Conservation (phyloP, 2,329 filamentous ascomycete genomes). For the Fusarium brachygibbosum region DNA sequence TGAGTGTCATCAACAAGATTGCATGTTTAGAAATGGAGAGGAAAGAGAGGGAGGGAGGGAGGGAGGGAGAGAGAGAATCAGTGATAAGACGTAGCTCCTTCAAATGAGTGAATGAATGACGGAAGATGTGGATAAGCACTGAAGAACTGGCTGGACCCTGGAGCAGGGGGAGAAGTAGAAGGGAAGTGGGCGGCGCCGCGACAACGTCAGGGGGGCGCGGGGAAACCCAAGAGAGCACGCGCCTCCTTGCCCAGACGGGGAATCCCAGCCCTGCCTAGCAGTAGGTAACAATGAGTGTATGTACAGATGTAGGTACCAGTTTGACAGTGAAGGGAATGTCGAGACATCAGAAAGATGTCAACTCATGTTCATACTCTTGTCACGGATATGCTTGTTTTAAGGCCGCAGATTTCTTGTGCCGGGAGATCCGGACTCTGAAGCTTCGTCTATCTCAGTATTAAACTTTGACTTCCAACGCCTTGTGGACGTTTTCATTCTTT, state of each 20-base stretch:
- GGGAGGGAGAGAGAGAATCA: not conserved
- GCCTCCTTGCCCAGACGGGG: too few relatives aligned
- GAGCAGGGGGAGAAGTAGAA: slow-evolving; percentile 1
- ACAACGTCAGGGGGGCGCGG: slow-evolving; percentile 27
- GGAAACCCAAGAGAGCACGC: not conserved
- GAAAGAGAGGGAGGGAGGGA: not conserved
- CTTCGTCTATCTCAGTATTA: not conserved
- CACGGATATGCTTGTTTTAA: not conserved
- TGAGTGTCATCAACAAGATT: not conserved
- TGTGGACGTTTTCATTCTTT: slow-evolving; percentile 5
- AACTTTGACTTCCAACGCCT: slow-evolving; percentile 9
- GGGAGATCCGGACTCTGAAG: not conserved
- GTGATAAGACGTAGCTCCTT: slow-evolving; percentile 14
- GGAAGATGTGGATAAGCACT: slow-evolving; percentile 26
- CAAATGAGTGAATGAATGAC: slow-evolving; percentile 16
- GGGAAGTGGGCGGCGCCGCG: slow-evolving; percentile 36
- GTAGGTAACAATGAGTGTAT: too few relatives aligned
- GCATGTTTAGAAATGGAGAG: slow-evolving; percentile 18
- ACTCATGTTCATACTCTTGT: not conserved
- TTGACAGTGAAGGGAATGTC: not conserved
- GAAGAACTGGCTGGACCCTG: not conserved
- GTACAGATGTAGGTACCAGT: not conserved
- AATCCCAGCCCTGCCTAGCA: too few relatives aligned
- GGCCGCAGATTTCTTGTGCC: too few relatives aligned
- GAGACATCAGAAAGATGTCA: not conserved